Conservation (phyloP, 805 yeast species). For the Metschnikowia colocasiae region DNA sequence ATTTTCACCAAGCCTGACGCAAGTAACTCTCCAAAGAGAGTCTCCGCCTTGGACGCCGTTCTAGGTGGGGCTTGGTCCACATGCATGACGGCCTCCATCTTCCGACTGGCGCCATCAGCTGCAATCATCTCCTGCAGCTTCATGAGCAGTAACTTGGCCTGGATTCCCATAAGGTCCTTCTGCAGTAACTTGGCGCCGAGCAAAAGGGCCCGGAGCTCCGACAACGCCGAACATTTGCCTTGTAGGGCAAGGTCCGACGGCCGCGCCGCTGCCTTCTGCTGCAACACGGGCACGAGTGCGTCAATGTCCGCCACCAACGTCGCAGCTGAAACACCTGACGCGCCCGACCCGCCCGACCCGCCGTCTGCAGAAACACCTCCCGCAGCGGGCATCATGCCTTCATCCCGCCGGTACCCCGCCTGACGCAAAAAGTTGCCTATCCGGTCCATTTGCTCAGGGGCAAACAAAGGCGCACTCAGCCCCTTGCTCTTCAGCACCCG, state of each 20-base stretch:
- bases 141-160: slow-evolving; percentile 35
- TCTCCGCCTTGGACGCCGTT: slow-evolving; percentile 22
- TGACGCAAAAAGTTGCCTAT: slow-evolving; percentile 66
- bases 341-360: slow-evolving; percentile 1
- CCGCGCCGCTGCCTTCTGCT: slow-evolving; percentile 29
- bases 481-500: slow-evolving; percentile 56
- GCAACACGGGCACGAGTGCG: slow-evolving; percentile 41
- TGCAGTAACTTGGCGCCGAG: slow-evolving; percentile 33
- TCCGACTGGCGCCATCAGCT: not conserved
- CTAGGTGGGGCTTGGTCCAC: slow-evolving; percentile 8
- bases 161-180: slow-evolving; percentile 36
- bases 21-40: slow-evolving; percentile 33
- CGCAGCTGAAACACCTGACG: slow-evolving; percentile 9
- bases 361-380: not conserved
- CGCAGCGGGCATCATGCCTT: not conserved
- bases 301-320: slow-evolving; percentile 32
- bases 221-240: slow-evolving; percentile 44
- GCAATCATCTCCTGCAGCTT: slow-evolving; percentile 19
- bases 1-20: slow-evolving; percentile 37
- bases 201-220: slow-evolving; percentile 41
- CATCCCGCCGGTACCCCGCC: slow-evolving; percentile 23
- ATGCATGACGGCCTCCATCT: slow-evolving; percentile 1
- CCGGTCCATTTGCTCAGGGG: slow-evolving; percentile 60
- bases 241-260: slow-evolving; percentile 40
- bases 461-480: slow-evolving; percentile 69